These are phyloP conservation scores for Hordeum vulgare DNA, from an alignment of 176 grass and related monocot species.

Conservation along the genomic window DNA sequence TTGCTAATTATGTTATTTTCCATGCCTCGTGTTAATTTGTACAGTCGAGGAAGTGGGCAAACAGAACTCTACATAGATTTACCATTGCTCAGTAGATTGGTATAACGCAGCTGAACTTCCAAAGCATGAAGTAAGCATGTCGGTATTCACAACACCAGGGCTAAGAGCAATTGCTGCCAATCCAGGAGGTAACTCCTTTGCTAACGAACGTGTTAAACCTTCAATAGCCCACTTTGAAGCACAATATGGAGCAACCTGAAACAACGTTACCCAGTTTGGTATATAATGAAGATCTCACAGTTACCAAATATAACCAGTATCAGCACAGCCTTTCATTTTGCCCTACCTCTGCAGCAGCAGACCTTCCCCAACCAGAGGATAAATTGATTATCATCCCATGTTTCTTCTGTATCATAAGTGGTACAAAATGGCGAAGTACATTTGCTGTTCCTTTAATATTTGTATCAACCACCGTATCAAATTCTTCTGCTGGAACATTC, in stretches of 20 bases:
- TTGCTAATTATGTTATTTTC: background rate
- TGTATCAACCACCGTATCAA: slow-evolving; percentile 85
- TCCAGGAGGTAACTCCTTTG: slow-evolving; percentile 84
- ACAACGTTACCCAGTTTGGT: background rate
- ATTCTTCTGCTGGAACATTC: slow-evolving; percentile 89
- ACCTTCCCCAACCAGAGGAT: slow-evolving; percentile 98
- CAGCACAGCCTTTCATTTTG: background rate
- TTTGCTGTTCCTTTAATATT: slow-evolving; percentile 94
- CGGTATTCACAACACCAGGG: slow-evolving; percentile 91
- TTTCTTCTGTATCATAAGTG: slow-evolving; percentile 88
- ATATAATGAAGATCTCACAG: background rate
- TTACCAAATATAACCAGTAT: background rate
- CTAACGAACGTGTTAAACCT: slow-evolving; percentile 81
- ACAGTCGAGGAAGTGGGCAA: background rate
- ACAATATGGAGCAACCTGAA: slow-evolving; percentile 91
- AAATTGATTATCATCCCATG: slow-evolving; percentile 87
- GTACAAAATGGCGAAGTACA: slow-evolving; percentile 83
- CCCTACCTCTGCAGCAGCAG: slow-evolving; percentile 78
- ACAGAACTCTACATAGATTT: slow-evolving; percentile 21
- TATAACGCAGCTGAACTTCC: slow-evolving; percentile 69
- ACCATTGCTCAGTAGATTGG: slow-evolving; percentile 84
- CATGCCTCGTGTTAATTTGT: background rate
- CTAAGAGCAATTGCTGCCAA: slow-evolving; percentile 85
- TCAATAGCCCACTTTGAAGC: slow-evolving; percentile 98
- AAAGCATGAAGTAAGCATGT: slow-evolving; percentile 94